Base-by-base conservation (phyloP, 2,329 filamentous ascomycete genomes). In the Monosporascus ibericus region DNA sequence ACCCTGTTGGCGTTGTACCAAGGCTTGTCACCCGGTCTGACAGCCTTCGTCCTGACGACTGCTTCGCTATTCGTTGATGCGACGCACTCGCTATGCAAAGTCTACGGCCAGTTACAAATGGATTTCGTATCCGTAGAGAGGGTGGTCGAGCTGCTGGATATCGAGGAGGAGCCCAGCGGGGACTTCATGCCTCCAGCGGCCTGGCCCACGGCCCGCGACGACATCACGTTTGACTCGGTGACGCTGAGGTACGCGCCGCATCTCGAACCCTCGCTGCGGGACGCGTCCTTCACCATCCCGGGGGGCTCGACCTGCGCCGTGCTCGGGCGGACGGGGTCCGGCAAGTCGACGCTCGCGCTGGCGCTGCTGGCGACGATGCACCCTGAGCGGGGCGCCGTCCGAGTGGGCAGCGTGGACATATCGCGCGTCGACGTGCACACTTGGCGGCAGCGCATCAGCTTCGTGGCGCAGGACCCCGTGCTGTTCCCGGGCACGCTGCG, bases 101-200 rank as follows among this genome's bases (percentile, higher is more conserved):
- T 84, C 53, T 95, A 95, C 62, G 91, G 91, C 2, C 83, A 88
- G 63, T 77, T 96, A 1, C 90, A 96, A 66, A 91, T 96, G 80
- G 87, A 95, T 64, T 95, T 95, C 59, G 90, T 95, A 0, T 92
- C 88, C 0, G 88, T 96, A 0, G 91, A 96, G 70, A 82, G 91
- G 40, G 86, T 96, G 0, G 84, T 94, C 9, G 89, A 94, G 67
- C 78, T 96, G 0, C 76, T 94, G 1, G 81, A 88, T 53, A 79
- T 96, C 0, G 87, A 92, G 17, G 82, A 89, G 64, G 91, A 96
- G 65, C 74, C 82, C 0, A 76, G 73, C 0, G 90, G 90, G 1
- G 77, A 80, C 1, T 69, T 89, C 3, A 70, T 80, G 2, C 90
- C 90, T 0, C 88, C 89, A 0, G 83, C 86, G 0, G 80, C 81